phyloP scores from a whole-genome alignment of 148 eudicot genomes.

The Rheum nobile region DNA sequence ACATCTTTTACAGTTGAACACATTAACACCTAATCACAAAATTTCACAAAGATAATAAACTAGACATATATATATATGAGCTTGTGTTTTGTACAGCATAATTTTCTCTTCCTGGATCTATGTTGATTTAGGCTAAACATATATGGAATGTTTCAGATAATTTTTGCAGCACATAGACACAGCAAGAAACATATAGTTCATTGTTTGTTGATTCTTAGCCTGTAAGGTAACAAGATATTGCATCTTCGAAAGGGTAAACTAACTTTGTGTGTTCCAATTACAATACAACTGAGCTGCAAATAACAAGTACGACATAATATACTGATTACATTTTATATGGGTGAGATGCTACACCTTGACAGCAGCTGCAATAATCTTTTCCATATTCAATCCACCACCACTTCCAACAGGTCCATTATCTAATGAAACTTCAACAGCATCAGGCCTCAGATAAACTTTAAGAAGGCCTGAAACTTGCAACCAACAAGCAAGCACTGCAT shows the following conservation, averaged over 20 bases:
- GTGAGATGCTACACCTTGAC: slow-evolving; percentile 45
- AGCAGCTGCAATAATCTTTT: slow-evolving; percentile 57
- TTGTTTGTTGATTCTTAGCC: background rate
- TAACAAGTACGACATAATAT: background rate
- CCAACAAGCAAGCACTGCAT: slow-evolving; percentile 58
- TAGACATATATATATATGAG: background rate
- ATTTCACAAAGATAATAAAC: background rate
- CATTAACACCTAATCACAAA: background rate
- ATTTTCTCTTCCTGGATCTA: background rate
- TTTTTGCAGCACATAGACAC: background rate
- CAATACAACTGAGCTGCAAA: background rate
- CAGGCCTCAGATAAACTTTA: slow-evolving; percentile 31
- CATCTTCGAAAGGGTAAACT: background rate
- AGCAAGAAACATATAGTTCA: background rate
- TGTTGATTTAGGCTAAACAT: background rate
- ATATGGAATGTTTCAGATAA: background rate
- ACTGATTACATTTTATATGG: background rate
- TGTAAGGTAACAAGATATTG: background rate
- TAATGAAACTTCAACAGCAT: slow-evolving; percentile 21
- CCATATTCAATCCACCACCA: slow-evolving; percentile 36
- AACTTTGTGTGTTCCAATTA: background rate
- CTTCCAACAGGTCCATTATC: slow-evolving; percentile 34
- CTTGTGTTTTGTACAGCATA: background rate
- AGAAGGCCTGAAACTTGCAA: slow-evolving; percentile 43
- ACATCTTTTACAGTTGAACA: background rate